A percentile compares a stretch with the other conserved stretches of the same genome.
phyloP scores from a whole-genome alignment of 2,329 filamentous ascomycete species.

The Aschersonia sp. region DNA sequence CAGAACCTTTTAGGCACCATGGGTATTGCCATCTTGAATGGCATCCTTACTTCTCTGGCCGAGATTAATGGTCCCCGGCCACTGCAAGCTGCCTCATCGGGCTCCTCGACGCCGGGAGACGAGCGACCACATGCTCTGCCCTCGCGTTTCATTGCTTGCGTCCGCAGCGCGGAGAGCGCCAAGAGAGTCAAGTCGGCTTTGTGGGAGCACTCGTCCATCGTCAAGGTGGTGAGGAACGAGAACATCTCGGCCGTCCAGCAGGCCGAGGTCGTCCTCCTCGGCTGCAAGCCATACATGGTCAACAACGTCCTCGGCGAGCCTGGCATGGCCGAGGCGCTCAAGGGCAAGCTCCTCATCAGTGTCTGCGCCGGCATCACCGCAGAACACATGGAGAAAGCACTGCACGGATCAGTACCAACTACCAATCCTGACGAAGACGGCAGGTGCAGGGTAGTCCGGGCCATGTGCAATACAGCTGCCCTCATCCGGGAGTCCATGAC shows the following conservation, averaged over 20 bases:
- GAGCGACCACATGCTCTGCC: conserved; percentile 46
- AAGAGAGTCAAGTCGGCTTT: conserved; percentile 54
- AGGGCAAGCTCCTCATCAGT: conserved; percentile 68
- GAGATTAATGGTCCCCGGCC: conserved; percentile 32
- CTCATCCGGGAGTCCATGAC: conserved; percentile 73
- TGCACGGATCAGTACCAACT: conserved; percentile 42
- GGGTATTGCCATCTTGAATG: conserved; percentile 71
- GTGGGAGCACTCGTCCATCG: conserved; percentile 41
- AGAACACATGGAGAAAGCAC: conserved; percentile 47
- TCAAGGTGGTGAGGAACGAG: conserved; percentile 56
- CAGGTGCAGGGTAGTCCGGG: conserved; percentile 54
- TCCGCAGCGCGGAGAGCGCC: conserved; percentile 54
- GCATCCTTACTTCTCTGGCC: conserved; percentile 58
- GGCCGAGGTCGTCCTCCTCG: conserved; percentile 61
- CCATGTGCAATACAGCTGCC: conserved; percentile 75
- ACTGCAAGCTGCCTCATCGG: conserved; percentile 25
- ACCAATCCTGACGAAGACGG: conserved; percentile 29
- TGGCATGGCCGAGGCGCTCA: conserved; percentile 58
- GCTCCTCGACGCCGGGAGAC: conserved; percentile 27
- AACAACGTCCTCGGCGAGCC: conserved; percentile 49
- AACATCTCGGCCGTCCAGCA: conserved; percentile 54
- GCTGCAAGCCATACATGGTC: conserved; percentile 69
- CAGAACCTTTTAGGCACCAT: conserved; percentile 47
- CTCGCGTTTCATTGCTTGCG: conserved; percentile 67
- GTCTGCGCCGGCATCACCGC: conserved; percentile 67